Evolutionary conservation across 2,329 filamentous ascomycete species (phyloP).

Genomic region (Exophiala oligosperma): DNA sequence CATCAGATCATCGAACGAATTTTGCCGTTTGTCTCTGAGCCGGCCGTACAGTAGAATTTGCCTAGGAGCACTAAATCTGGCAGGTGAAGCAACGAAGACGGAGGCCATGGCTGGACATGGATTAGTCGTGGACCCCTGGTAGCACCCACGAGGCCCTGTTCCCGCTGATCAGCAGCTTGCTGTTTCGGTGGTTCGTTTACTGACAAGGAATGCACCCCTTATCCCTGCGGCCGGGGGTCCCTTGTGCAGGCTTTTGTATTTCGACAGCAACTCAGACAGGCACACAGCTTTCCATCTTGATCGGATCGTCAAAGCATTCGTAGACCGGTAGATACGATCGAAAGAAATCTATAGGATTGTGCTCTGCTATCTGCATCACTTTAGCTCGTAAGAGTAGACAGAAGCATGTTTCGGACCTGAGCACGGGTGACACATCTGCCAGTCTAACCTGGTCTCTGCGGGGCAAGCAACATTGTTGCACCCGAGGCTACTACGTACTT

Average conservation of each 20-base stretch:
- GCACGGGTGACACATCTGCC: not conserved
- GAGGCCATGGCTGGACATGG: conserved; percentile 14
- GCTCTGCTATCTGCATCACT: not conserved
- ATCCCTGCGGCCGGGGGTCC: not conserved
- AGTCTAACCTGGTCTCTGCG: not conserved
- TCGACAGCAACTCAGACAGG: not conserved
- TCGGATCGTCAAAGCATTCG: not conserved
- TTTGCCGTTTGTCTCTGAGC: not conserved
- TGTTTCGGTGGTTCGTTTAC: conserved; percentile 16
- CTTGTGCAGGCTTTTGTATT: not conserved
- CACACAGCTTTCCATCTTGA: not conserved
- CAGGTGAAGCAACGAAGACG: conserved; percentile 18
- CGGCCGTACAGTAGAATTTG: not conserved
- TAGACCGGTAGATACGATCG: not conserved
- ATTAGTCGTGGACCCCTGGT: conserved; percentile 14
- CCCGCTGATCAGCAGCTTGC: conserved; percentile 14
- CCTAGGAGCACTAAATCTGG: conserved; percentile 9
- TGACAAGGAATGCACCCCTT: not conserved
- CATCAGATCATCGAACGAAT: not conserved
- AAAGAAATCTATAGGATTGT: not conserved
- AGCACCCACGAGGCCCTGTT: not conserved
- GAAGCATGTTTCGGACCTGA: not conserved
- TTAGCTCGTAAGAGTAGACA: not conserved
- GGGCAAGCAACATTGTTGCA: not conserved
- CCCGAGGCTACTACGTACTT: too few relatives aligned